phyloP scores from a whole-genome alignment of 257 asterid species.

The Nemophila menziesii region DNA sequence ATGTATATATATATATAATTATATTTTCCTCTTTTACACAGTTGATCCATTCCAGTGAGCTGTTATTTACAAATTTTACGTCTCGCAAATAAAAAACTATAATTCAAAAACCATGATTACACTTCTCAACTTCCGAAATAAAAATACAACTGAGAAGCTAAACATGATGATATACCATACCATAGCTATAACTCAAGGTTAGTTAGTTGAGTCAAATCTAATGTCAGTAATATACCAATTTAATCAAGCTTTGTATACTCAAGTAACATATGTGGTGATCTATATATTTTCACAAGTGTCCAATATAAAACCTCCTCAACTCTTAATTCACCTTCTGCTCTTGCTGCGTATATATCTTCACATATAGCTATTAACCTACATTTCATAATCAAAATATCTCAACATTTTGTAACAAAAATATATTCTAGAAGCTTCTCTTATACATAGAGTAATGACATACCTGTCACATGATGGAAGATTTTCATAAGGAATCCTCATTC shows the following conservation, averaged over 20 bases:
- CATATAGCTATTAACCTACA: slow-evolving; percentile 91
- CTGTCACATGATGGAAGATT: slow-evolving; percentile 99
- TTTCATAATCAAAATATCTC: slow-evolving; percentile 6
- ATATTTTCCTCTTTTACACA: not conserved
- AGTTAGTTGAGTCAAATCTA: slow-evolving; percentile 9
- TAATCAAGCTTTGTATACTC: slow-evolving; percentile 84
- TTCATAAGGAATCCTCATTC: slow-evolving; percentile 98
- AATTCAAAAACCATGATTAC: not conserved
- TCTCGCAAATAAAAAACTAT: not conserved
- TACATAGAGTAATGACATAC: slow-evolving; percentile 16
- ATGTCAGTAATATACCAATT: not conserved
- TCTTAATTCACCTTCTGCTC: slow-evolving; percentile 97
- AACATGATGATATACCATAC: not conserved
- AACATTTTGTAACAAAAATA: not conserved
- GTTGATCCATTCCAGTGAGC: not conserved
- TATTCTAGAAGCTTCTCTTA: not conserved
- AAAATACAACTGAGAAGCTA: slow-evolving; percentile 13
- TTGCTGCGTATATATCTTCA: slow-evolving; percentile 95
- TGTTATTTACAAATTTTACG: slow-evolving; percentile 10
- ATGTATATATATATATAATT: no score
- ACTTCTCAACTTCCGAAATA: slow-evolving; percentile 13
- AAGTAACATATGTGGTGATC: slow-evolving; percentile 95
- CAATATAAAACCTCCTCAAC: slow-evolving; percentile 97
- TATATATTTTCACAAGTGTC: slow-evolving; percentile 85
- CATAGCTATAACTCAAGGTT: slow-evolving; percentile 1